Evolutionary conservation across 164 flowering plant species (phyloP), one percentile per base, ranked within the genome.

Genomic region (Hamamelis virginiana): DNA sequence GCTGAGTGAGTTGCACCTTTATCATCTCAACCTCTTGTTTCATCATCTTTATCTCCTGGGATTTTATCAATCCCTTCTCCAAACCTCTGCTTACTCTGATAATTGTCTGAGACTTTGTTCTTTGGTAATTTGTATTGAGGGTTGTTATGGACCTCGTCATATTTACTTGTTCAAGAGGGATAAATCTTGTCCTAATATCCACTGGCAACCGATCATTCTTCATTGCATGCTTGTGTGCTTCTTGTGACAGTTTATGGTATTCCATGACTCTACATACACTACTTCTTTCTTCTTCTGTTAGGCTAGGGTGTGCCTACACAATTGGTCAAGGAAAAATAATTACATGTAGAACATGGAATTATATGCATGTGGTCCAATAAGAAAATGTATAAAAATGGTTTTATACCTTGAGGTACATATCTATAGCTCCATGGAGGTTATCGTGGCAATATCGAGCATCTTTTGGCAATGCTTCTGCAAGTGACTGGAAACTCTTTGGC

Each of bases 401-500:
- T 1, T 66, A 59, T 82, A 85, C 91, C 91, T 87, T 82, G 64
- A 85, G 80, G 69, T 83, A 87, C 73, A 70, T 79, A 66, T 87
- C 91, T 14, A 83, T 75, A 45, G 91, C 89, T 69, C 78, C 63
- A 46, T 87, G 83, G 43, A 87, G 86, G 43, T 69, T 69, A 61
- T 87, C 85, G 23, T 83, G 21, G 43, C 82, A 78, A 46, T 6
- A 14, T 23, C 86, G 69, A 12, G 87, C 83, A 57, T 19, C 43
- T 73, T 72, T 65, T 1, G 89, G 89, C 74, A 85, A 75, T 55
- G 82, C 82, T 59, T 83, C 81, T 0, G 68, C 83, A 4, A 87
- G 79, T 38, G 72, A 48, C 45, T 43, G 70, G 72, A 87, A 87
- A 33, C 18, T 47, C 22, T 69, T 57, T 12, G 64, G 62, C 4